Conservation (phyloP, 2,329 filamentous ascomycete species). For the Arthrobotrys conoides region DNA sequence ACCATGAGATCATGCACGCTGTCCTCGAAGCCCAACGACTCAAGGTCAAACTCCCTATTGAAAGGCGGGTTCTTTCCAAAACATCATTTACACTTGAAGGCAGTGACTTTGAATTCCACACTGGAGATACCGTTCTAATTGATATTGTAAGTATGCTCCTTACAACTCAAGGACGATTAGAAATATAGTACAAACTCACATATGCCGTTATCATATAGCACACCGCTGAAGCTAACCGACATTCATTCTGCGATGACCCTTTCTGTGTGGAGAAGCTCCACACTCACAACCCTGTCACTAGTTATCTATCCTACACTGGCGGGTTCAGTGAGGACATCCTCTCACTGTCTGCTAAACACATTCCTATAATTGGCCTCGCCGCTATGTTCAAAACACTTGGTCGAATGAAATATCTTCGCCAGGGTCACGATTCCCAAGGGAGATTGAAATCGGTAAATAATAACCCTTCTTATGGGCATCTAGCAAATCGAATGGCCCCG, state of each 20-base stretch:
- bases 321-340: constrained; percentile 50
- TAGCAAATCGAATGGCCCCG: constrained; percentile 61
- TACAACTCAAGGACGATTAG: neutral
- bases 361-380: constrained; percentile 48
- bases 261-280: constrained; percentile 56
- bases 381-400: constrained; percentile 62
- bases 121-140: constrained; percentile 40
- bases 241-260: constrained; percentile 50
- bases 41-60: constrained; percentile 44
- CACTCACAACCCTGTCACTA: constrained; percentile 39
- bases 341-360: constrained; percentile 42
- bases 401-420: constrained; percentile 61
- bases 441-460: constrained; percentile 60
- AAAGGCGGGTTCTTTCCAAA: constrained; percentile 33
- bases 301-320: constrained; percentile 43
- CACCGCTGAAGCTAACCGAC: constrained; percentile 40
- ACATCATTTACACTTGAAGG: constrained; percentile 41
- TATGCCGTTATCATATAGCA: constrained; percentile 6
- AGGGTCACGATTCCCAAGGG: constrained; percentile 61
- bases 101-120: constrained; percentile 48
- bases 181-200: constrained; percentile 4
- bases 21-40: constrained; percentile 52
- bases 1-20: constrained; percentile 56
- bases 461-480: constrained; percentile 58
- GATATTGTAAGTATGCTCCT: constrained; percentile 46